Conservation (phyloP, 2,329 filamentous ascomycete species). For the Tolypocladium tropicale region DNA sequence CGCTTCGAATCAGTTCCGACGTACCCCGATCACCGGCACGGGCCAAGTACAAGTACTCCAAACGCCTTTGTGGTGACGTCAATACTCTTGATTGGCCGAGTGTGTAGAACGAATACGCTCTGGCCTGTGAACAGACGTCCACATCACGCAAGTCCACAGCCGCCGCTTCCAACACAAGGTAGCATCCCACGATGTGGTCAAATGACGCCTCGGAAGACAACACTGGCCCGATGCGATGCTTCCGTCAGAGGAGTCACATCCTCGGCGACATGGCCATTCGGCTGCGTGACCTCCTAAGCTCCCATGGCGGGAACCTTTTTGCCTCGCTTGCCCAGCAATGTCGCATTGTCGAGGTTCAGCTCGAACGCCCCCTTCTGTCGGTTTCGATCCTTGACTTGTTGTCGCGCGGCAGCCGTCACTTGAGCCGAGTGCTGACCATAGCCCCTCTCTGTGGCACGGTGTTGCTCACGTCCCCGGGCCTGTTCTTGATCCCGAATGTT, state of each 20-base stretch:
- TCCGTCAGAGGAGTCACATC: not conserved
- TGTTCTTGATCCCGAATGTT: constrained; percentile 50
- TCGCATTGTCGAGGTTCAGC: constrained; percentile 83
- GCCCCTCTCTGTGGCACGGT: constrained; percentile 43
- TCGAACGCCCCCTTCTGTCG: constrained; percentile 78
- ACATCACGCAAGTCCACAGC: not conserved
- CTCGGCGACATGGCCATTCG: not conserved
- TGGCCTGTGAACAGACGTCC: not conserved
- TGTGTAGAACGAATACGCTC: not conserved
- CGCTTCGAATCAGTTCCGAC: constrained; percentile 8
- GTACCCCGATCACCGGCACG: constrained; percentile 3
- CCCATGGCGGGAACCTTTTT: constrained; percentile 41
- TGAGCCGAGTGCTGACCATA: constrained; percentile 84
- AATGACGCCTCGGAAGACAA: not conserved
- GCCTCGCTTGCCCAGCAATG: constrained; percentile 64
- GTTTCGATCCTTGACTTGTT: constrained; percentile 60
- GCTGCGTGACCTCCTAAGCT: constrained; percentile 15
- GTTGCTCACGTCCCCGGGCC: constrained; percentile 21
- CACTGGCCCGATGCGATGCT: not conserved
- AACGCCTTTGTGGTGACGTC: constrained; percentile 6
- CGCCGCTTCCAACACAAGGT: not conserved
- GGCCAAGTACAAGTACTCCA: constrained; percentile 12
- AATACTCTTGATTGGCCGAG: not conserved
- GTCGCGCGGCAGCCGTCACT: constrained; percentile 73
- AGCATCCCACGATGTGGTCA: not conserved